phyloP scores from a whole-genome alignment of 306 rosid genomes.

The Cucurbita pepo region DNA sequence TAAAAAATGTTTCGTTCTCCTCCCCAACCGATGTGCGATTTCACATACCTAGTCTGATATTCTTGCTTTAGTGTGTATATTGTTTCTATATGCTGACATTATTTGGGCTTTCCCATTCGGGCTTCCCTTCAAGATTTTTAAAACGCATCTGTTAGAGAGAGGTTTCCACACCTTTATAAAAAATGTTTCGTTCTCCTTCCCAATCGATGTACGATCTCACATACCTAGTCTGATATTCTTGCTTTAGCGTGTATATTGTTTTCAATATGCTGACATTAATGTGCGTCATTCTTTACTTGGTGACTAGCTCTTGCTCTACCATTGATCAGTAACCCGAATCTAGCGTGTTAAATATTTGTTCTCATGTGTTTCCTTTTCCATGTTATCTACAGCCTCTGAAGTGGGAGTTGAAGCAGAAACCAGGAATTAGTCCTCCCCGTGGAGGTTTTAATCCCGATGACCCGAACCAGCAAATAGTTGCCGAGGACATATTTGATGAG shows the following conservation, averaged over 20 bases:
- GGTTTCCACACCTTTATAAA: too few species aligned
- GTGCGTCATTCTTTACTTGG: background rate
- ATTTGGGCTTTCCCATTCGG: too few species aligned
- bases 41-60: too few species aligned
- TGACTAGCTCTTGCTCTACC: background rate
- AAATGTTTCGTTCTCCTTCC: too few species aligned
- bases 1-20: too few species aligned
- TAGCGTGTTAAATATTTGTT: background rate
- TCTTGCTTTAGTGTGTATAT: too few species aligned
- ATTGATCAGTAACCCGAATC: background rate
- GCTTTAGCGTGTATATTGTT: background rate
- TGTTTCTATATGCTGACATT: background rate
- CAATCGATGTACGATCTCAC: too few species aligned
- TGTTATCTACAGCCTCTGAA: conserved; percentile 54
- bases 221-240: too few species aligned
- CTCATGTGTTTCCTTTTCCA: background rate
- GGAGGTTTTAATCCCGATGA: conserved; percentile 90
- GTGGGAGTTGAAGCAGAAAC: conserved; percentile 98
- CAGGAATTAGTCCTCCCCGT: conserved; percentile 98
- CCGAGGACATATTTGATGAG: conserved; percentile 91
- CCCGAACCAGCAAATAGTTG: conserved; percentile 95
- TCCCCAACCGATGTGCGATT: too few species aligned
- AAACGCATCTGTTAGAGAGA: too few species aligned
- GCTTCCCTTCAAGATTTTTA: too few species aligned
- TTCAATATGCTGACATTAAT: background rate